These are phyloP conservation scores for Phytopythium chamaehyphon DNA, from an alignment of 352 stramenopile genomes.

Conservation along the genomic window DNA sequence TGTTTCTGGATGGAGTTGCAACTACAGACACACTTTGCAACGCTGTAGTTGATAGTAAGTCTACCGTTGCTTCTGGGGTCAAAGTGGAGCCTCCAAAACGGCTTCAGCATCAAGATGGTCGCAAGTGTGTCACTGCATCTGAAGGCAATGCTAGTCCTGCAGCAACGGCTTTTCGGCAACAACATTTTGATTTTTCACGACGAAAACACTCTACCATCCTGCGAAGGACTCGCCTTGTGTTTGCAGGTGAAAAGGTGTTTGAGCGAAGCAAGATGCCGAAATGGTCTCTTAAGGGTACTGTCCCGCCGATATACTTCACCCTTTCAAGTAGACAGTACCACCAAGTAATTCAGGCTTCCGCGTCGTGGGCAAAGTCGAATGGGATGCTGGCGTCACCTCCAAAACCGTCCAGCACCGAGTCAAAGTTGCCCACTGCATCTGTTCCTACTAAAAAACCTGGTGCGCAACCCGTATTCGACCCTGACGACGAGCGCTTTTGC, in stretches of 20 bases:
- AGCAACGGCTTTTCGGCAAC: slow-evolving; percentile 17
- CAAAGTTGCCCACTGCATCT: neutral
- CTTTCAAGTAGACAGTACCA: slow-evolving; percentile 64
- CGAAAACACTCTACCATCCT: slow-evolving; percentile 61
- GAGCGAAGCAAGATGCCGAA: slow-evolving; percentile 34
- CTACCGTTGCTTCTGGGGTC: neutral
- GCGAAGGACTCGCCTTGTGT: slow-evolving; percentile 53
- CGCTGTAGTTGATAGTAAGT: neutral
- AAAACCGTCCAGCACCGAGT: neutral
- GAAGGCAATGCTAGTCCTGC: neutral
- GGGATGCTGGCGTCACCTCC: neutral
- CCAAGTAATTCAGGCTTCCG: slow-evolving; percentile 60
- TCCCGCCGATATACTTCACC: slow-evolving; percentile 69
- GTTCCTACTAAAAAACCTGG: neutral
- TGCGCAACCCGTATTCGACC: slow-evolving; percentile 32
- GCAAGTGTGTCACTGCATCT: slow-evolving; percentile 10
- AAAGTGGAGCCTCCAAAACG: neutral
- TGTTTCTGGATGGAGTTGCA: slow-evolving; percentile 48
- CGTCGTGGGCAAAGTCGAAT: slow-evolving; percentile 42
- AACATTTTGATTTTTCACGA: slow-evolving; percentile 25
- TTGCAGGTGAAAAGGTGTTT: slow-evolving; percentile 50
- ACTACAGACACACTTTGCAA: neutral
- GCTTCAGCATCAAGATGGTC: slow-evolving; percentile 9
- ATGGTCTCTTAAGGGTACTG: slow-evolving; percentile 60
- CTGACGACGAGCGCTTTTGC: slow-evolving; percentile 56